Percentiles rank a stretch among this genome's conserved stretches.
These are phyloP conservation scores for Jatropha multifida DNA, from an alignment of 441 rosid species.

Conservation along the genomic window DNA sequence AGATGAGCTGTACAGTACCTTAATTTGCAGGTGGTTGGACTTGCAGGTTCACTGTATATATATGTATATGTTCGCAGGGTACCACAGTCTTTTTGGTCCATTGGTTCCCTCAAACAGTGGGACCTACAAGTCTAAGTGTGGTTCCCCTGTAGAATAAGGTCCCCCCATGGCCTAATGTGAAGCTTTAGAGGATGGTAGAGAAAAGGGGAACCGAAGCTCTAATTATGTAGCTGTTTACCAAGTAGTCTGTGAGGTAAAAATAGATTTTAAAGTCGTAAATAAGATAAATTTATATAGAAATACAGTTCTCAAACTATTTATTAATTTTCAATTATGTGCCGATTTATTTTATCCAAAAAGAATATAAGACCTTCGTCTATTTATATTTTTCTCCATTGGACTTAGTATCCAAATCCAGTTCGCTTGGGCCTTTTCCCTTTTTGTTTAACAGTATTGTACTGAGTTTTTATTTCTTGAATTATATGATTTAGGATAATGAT, in stretches of 20 bases:
- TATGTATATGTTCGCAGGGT: background rate
- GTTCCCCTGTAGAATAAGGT: background rate
- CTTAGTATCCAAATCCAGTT: no score
- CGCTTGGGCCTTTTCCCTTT: no score
- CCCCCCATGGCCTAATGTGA: background rate
- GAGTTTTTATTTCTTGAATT: no score
- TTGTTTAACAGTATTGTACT: no score
- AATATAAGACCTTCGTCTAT: no score
- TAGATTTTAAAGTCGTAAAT: no score
- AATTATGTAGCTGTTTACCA: background rate
- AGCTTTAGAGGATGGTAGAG: background rate
- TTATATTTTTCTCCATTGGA: background rate
- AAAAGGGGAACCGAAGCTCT: background rate
- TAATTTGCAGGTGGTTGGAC: background rate
- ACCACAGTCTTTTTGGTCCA: background rate
- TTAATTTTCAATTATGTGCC: no score
- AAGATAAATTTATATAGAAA: no score
- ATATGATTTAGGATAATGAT: background rate
- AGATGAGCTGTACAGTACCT: background rate
- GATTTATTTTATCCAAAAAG: background rate
- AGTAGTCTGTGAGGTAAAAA: no score
- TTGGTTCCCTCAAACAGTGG: conserved; percentile 1
- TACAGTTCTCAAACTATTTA: no score
- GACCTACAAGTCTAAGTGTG: background rate
- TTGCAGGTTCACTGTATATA: background rate